These are phyloP conservation scores for Azolla pinnata DNA, from an alignment of 75 land plant genomes.

Conservation along the genomic window DNA sequence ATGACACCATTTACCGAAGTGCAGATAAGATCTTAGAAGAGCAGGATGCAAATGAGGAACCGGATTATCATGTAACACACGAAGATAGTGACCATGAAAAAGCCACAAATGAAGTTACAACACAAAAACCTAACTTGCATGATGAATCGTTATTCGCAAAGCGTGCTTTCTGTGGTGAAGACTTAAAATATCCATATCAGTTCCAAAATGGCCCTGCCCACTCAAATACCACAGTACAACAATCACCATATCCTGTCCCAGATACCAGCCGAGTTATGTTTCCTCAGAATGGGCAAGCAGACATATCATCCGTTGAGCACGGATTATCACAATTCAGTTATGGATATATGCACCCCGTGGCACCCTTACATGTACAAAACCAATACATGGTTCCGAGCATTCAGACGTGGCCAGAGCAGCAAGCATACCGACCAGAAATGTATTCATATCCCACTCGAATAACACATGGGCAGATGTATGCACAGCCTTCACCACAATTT, in stretches of 20 bases:
- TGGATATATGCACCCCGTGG: too few species aligned
- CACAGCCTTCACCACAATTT: background rate
- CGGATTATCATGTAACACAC: background rate
- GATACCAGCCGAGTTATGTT: background rate
- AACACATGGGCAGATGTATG: conserved; percentile 1
- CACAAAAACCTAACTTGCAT: background rate
- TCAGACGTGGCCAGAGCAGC: background rate
- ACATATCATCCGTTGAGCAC: background rate
- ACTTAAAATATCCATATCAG: background rate
- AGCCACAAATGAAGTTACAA: background rate
- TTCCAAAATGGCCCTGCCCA: background rate
- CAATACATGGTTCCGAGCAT: background rate
- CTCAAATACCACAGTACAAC: background rate
- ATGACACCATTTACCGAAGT: background rate
- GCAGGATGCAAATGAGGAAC: background rate
- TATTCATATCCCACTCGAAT: background rate
- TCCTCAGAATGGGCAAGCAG: background rate
- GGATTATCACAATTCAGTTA: too few species aligned
- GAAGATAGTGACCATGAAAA: background rate
- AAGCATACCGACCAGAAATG: conserved; percentile 1
- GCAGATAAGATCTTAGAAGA: background rate
- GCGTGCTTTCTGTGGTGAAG: background rate
- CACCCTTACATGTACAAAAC: background rate
- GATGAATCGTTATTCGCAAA: background rate
- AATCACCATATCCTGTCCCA: background rate